Evolutionary conservation across 345 rosid genomes (phyloP), one percentile per base, ranked within the genome.

Genomic region (Sonneratia alba): DNA sequence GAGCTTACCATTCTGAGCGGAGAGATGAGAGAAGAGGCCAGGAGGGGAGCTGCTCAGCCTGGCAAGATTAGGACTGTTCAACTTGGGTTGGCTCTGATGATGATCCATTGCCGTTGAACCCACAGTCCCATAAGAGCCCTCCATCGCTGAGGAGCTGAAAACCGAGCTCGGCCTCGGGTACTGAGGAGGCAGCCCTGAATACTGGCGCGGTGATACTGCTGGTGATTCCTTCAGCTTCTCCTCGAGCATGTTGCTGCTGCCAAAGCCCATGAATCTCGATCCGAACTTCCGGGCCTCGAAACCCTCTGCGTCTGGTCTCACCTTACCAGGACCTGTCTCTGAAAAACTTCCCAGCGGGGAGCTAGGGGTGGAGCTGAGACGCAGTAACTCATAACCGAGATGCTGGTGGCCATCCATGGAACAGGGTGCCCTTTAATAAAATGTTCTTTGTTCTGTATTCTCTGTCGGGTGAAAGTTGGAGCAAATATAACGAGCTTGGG

Each of bases 41-140:
- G 95, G 84, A 14, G 96, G 96, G 0, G 91, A 90, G 87, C 91
- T 94, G 69, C 81, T 90, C 81, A 87, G 98, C 72, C 93, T 86
- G 59, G 78, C 76, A 57, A 87, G 86, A 74, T 65, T 81, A 0
- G 95, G 85, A 64, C 76, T 83, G 59, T 77, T 75, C 36, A 80
- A 73, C 75, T 85, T 86, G 27, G 74, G 76, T 73, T 68, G 86
- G 47, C 72, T 71, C 18, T 73, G 82, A 40, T 81, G 82, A 40
- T 81, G 86, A 70, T 74, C 76, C 83, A 82, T 47, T 43, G 37
- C 53, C 66, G 53, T 43, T 40, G 71, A 38, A 59, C 72, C 76
- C 45, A 84, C 55, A 67, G 81, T 83, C 69, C 85, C 89, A 71
- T 73, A 85, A 18, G 86, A 81, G 66, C 76, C 65, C 67, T 88